These are phyloP conservation scores for Candida pini DNA, from an alignment of 805 yeast species.

Conservation along the genomic window DNA sequence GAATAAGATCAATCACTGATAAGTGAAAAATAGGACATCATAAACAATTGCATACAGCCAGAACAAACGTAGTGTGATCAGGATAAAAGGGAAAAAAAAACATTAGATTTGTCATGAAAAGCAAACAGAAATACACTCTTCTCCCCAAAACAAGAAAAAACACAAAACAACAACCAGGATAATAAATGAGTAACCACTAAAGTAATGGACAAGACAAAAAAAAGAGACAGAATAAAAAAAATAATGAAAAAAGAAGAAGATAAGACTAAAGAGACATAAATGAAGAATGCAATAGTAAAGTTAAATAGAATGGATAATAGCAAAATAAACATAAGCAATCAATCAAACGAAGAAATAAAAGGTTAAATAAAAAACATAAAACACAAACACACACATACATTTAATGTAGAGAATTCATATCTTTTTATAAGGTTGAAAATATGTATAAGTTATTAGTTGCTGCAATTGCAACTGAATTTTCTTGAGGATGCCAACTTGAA, in stretches of 20 bases:
- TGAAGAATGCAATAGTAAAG: background rate
- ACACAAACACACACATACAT: background rate
- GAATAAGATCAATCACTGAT: too few species aligned
- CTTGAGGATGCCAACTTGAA: conserved; percentile 97
- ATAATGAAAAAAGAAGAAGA: background rate
- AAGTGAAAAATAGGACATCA: too few species aligned
- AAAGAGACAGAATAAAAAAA: background rate
- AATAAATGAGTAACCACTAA: too few species aligned
- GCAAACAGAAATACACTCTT: background rate
- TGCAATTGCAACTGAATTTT: conserved; percentile 95
- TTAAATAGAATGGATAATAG: background rate
- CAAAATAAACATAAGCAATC: background rate
- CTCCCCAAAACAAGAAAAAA: background rate
- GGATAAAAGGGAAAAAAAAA: background rate
- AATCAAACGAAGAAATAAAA: background rate
- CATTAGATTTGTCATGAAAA: background rate
- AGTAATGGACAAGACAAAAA: too few species aligned
- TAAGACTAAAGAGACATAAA: background rate
- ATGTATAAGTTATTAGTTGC: conserved; percentile 93
- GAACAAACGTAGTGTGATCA: too few species aligned
- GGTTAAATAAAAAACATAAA: background rate
- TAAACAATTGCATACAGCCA: too few species aligned
- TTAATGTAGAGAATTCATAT: too few species aligned
- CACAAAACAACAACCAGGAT: background rate
- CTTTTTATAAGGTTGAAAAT: conserved; percentile 59